These are phyloP conservation scores for Dryadomyces sulphureus DNA, from an alignment of 2,329 filamentous ascomycete genomes.

Conservation along the genomic window DNA sequence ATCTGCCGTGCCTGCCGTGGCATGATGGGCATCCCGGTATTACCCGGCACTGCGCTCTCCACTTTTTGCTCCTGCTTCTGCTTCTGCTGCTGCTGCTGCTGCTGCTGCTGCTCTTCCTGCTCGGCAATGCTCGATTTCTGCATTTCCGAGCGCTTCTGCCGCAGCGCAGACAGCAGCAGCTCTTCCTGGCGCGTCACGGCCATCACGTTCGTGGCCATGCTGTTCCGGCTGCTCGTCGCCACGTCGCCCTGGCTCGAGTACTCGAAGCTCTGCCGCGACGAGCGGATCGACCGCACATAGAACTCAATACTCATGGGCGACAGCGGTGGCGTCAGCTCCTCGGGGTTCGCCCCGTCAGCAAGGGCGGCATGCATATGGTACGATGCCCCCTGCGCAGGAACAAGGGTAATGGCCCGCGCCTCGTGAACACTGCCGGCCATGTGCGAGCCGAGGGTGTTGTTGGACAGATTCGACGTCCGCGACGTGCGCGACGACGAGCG, in stretches of 20 bases:
- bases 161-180: slow-evolving; percentile 40
- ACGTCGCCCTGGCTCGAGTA: slow-evolving; percentile 14
- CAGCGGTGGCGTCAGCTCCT: slow-evolving; percentile 27
- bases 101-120: slow-evolving; percentile 21
- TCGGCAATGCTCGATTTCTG: slow-evolving; percentile 30
- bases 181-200: slow-evolving; percentile 44
- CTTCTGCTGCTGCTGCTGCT: slow-evolving; percentile 23
- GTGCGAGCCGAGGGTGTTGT: background rate
- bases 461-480: slow-evolving; percentile 14
- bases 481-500: slow-evolving; percentile 21
- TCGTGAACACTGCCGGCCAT: slow-evolving; percentile 16
- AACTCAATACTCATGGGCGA: slow-evolving; percentile 38
- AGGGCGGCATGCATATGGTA: background rate
- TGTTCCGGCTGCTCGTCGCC: slow-evolving; percentile 10
- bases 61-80: slow-evolving; percentile 18
- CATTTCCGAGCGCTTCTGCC: slow-evolving; percentile 41
- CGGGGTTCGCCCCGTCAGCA: background rate
- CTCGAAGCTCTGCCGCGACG: slow-evolving; percentile 16
- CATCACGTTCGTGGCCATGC: slow-evolving; percentile 23
- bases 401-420: slow-evolving; percentile 23
- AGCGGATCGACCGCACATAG: slow-evolving; percentile 22
- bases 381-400: slow-evolving; percentile 14
- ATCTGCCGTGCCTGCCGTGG: slow-evolving; percentile 2
- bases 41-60: background rate
- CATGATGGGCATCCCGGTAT: background rate